Base-by-base conservation (phyloP, 345 rosid genomes). In the Aquilaria yunnanensis region DNA sequence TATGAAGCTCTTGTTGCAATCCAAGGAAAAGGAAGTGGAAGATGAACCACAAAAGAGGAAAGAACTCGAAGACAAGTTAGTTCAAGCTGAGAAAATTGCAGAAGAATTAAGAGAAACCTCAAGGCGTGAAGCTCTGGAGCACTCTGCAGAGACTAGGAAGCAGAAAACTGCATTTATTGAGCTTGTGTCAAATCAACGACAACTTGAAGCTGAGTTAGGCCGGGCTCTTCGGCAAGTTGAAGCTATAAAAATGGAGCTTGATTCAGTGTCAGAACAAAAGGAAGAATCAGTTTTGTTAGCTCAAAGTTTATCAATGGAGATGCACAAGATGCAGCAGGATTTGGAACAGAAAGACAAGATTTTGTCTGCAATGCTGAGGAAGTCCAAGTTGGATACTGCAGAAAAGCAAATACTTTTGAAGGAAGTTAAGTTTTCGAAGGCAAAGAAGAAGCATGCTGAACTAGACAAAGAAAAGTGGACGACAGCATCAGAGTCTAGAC, bases 131-230 rank as follows among this genome's bases (percentile, higher is more conserved):
- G 85, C 84, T 61, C 82, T 83, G 59, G 96, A 82, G 70, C 87
- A 92, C 73, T 80, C 88, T 0, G 67, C 77, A 45, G 95, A 86
- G 79, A 66, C 90, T 34, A 77, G 89, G 93, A 90, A 80, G 80
- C 97, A 83, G 67, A 94, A 88, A 61, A 88, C 92, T 50, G 88
- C 97, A 59, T 90, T 94, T 54, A 83, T 94, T 33, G 99, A 94
- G 85, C 79, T 94, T 29, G 96, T 86, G 53, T 94, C 99, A 2
- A 88, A 80, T 70, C 99, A 94, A 72, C 56, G 99, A 65, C 96
- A 87, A 62, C 81, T 88, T 45, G 95, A 94, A 62, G 97, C 99
- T 32, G 97, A 88, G 73, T 61, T 88, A 79, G 82, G 84, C 43
- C 83, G 97, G 67, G 81, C 89, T 58, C 71, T 75, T 37, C 80